Base-by-base conservation (phyloP, 2,329 filamentous ascomycete genomes). In the Colletotrichum australisinense region DNA sequence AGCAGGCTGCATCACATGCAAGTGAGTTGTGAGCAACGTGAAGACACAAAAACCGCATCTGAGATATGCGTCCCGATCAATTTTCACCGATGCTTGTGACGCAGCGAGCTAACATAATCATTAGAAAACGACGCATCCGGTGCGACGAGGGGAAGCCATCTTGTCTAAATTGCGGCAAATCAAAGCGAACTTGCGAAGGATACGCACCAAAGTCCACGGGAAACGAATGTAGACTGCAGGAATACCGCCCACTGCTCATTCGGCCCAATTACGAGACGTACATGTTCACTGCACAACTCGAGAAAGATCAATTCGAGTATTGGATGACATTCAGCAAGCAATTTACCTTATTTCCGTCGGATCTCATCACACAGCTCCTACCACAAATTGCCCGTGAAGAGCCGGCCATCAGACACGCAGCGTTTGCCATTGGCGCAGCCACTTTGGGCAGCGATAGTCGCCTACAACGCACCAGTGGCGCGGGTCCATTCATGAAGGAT, bases 381-480 rank as follows among this genome's bases (percentile, higher is more conserved):
- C 75, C 70, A 1, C 75, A 72, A 49, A 67, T 75, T 12, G 72
- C 74, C 11, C 68, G 74, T 2, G 55, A 63, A 1, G 73, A 75
- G 19, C 59, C 65, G 2, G 81, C 80, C 0, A 75, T 85, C 5
- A 78, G 83, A 19, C 83, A 81, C 60, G 83, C 80, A 3, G 83
- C 83, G 66, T 84, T 85, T 79, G 83, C 83, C 5, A 79, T 85
- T 7, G 83, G 83, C 0, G 83, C 83, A 2, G 71, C 67, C n/a
- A 64, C 71, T 1, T 59, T 73, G 35, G 62, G 58, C 4, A 82
- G 0, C 83, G 83, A 58, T 84, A 84, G 69, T 77, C 79, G 26
- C 4, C 16, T 12, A 7, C 46, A 59, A 19, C 62, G 68, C 2
- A 60, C 67, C 9, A 30, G 35, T 3, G 65, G 62, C 0, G 28